A percentile compares a stretch with the other conserved stretches of the same genome.
Conservation (phyloP, 2,329 filamentous ascomycete species). For the Trichoderma harzianum region DNA sequence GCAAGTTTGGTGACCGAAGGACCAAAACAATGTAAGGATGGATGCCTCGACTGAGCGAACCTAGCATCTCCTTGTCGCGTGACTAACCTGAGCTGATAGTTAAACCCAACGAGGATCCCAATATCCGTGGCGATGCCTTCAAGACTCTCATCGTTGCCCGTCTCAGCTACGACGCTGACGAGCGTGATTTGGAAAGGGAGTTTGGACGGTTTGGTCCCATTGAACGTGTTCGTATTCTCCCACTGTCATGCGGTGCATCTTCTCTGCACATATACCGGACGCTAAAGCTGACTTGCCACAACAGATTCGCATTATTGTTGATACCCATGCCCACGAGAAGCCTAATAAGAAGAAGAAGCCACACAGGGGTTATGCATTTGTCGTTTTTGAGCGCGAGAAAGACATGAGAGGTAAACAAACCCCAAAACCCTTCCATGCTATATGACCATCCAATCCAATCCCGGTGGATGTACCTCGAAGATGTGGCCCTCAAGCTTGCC, state of each 20-base stretch:
- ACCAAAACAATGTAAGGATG: constrained; percentile 57
- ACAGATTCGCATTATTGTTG: constrained; percentile 82
- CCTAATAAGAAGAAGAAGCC: constrained; percentile 76
- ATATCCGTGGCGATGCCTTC: constrained; percentile 89
- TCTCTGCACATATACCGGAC: not conserved
- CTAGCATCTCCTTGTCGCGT: constrained; percentile 4
- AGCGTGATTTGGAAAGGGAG: constrained; percentile 86
- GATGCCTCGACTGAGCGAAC: not conserved
- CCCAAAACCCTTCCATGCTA: constrained; percentile 26
- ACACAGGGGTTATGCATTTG: constrained; percentile 90
- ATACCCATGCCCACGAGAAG: constrained; percentile 66
- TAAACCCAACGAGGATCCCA: constrained; percentile 78
- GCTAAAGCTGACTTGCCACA: not conserved
- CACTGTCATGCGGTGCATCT: not conserved
- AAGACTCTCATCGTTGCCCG: constrained; percentile 91
- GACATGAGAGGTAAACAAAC: constrained; percentile 95
- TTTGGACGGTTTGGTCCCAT: constrained; percentile 93
- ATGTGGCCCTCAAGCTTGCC: constrained; percentile 44
- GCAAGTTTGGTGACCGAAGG: constrained; percentile 63
- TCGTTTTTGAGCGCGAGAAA: constrained; percentile 94
- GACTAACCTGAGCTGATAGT: constrained; percentile 45
- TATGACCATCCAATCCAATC: constrained; percentile 11
- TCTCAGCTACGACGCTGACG: constrained; percentile 83
- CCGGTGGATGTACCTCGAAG: constrained; percentile 25
- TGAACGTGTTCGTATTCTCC: constrained; percentile 65